phyloP scores from a whole-genome alignment of 2,329 filamentous ascomycete species.

The Grosmannia serpens region DNA sequence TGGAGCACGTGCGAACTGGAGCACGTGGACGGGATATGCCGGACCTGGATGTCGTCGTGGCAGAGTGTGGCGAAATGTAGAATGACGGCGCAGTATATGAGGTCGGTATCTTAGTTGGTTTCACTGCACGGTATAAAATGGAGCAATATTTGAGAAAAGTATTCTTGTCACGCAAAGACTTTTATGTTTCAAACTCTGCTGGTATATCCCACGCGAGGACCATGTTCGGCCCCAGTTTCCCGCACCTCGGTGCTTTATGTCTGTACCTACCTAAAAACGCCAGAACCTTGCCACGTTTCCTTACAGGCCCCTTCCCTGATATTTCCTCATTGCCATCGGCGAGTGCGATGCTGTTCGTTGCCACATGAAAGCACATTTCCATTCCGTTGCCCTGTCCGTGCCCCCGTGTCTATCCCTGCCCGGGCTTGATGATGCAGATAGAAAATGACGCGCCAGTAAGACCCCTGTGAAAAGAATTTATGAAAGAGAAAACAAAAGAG shows the following conservation, averaged over 20 bases:
- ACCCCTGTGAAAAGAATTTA: neutral
- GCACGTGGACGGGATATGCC: constrained; percentile 65
- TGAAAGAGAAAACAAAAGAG: neutral
- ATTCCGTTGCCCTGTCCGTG: too few relatives aligned
- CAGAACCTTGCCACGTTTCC: too few relatives aligned
- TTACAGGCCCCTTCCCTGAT: too few relatives aligned
- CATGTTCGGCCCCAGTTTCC: neutral
- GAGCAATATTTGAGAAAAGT: neutral
- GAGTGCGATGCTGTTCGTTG: too few relatives aligned
- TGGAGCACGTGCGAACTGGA: constrained; percentile 81
- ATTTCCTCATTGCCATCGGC: too few relatives aligned
- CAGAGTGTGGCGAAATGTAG: constrained; percentile 89
- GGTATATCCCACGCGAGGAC: neutral
- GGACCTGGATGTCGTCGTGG: constrained; percentile 70
- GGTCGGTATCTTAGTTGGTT: neutral
- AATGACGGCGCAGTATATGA: too few relatives aligned
- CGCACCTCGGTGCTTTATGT: too few relatives aligned
- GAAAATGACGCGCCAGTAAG: neutral
- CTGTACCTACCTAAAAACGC: too few relatives aligned
- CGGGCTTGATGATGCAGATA: neutral
- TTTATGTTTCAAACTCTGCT: neutral
- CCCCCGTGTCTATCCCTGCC: too few relatives aligned
- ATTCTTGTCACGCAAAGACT: neutral
- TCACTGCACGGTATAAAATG: neutral
- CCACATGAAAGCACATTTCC: too few relatives aligned